These are phyloP conservation scores for Firmiana major DNA, from an alignment of 345 rosid species.

Conservation along the genomic window DNA sequence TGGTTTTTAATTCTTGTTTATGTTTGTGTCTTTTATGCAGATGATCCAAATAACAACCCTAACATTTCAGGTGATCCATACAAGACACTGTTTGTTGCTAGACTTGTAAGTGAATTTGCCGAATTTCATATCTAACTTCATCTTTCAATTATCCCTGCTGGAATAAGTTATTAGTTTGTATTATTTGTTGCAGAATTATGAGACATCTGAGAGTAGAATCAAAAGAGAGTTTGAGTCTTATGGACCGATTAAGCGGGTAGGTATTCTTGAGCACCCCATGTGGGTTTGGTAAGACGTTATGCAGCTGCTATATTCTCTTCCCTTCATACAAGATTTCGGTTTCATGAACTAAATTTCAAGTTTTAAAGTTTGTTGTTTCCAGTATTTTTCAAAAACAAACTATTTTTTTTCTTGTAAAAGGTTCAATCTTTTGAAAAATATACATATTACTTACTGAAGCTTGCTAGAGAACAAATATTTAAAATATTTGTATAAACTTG, in stretches of 20 bases:
- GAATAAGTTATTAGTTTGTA: slow-evolving; percentile 12
- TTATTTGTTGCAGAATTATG: slow-evolving; percentile 71
- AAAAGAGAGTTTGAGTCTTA: slow-evolving; percentile 99
- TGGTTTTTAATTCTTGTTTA: slow-evolving; percentile 3
- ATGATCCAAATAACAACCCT: slow-evolving; percentile 78
- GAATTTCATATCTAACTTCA: slow-evolving; percentile 14
- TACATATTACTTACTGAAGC: slow-evolving; percentile 8
- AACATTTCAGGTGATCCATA: slow-evolving; percentile 93
- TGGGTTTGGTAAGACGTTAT: slow-evolving; percentile 84
- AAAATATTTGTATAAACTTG: neutral
- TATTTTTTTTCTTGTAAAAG: neutral
- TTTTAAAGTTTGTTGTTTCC: neutral
- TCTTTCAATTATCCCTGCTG: slow-evolving; percentile 9
- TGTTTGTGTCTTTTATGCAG: slow-evolving; percentile 35
- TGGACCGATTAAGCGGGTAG: slow-evolving; percentile 99
- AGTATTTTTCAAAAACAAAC: neutral
- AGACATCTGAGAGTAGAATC: slow-evolving; percentile 91
- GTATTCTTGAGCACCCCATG: slow-evolving; percentile 53
- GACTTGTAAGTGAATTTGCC: slow-evolving; percentile 60
- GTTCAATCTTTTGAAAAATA: slow-evolving; percentile 8
- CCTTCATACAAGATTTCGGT: slow-evolving; percentile 15
- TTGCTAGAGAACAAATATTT: slow-evolving; percentile 1
- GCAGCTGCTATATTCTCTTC: slow-evolving; percentile 22
- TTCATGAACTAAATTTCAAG: slow-evolving; percentile 5
- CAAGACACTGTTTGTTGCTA: slow-evolving; percentile 92